phyloP scores from a whole-genome alignment of 257 asterid species.

The Nicotiana obtusifolia region DNA sequence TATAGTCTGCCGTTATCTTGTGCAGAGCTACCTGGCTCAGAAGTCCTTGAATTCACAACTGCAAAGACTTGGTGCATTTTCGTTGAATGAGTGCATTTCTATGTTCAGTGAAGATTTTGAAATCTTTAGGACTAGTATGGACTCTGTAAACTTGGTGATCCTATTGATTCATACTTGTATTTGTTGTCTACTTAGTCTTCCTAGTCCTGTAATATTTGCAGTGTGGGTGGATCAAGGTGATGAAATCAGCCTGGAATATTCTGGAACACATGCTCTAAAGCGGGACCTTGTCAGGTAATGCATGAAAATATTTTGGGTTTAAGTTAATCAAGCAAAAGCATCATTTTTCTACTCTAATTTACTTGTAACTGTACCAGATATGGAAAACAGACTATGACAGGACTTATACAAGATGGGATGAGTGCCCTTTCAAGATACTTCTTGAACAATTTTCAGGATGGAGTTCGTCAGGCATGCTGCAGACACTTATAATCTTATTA shows the following conservation, averaged over 20 bases:
- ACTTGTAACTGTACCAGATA: slow-evolving; percentile 45
- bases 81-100: slow-evolving; percentile 60
- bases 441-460: slow-evolving; percentile 89
- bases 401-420: slow-evolving; percentile 82
- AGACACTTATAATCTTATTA: neutral
- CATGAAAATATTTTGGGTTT: neutral
- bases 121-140: slow-evolving; percentile 62
- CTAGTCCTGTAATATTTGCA: slow-evolving; percentile 25
- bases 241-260: slow-evolving; percentile 92
- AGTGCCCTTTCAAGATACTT: slow-evolving; percentile 92
- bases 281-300: slow-evolving; percentile 89
- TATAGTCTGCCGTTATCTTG: slow-evolving; percentile 10
- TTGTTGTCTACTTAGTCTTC: slow-evolving; percentile 17
- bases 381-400: slow-evolving; percentile 89
- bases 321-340: neutral
- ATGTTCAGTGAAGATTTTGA: slow-evolving; percentile 72
- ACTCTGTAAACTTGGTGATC: slow-evolving; percentile 9
- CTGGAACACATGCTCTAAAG: slow-evolving; percentile 94
- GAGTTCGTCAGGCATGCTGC: slow-evolving; percentile 72
- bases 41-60: slow-evolving; percentile 74
- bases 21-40: slow-evolving; percentile 89
- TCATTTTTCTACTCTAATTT: neutral
- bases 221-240: slow-evolving; percentile 98
- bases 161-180: slow-evolving; percentile 6
- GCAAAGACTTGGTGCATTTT: slow-evolving; percentile 63